phyloP scores from a whole-genome alignment of 208 protist genomes.

The Leishmania arabica region DNA sequence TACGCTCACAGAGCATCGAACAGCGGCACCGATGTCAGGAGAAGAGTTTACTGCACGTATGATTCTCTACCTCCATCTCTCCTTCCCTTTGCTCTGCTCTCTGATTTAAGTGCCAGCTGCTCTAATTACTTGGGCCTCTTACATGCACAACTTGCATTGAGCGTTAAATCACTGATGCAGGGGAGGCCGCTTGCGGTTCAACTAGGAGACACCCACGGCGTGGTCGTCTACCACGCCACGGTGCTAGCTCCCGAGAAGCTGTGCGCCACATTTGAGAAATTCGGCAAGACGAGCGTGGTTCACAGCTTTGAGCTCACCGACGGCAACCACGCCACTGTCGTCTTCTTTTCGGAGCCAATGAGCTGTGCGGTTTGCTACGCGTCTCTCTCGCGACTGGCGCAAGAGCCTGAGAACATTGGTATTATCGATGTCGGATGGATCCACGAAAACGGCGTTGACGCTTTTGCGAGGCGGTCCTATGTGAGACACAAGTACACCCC shows the following conservation, averaged over 20 bases:
- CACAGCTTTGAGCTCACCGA: conserved; percentile 33
- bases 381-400: conserved; percentile 17
- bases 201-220: conserved; percentile 45
- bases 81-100: not conserved
- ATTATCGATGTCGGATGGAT: conserved; percentile 66
- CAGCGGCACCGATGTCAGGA: not conserved
- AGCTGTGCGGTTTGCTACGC: conserved; percentile 32
- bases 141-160: not conserved
- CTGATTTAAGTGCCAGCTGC: not conserved
- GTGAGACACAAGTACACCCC: conserved; percentile 27
- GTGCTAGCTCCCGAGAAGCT: conserved; percentile 26
- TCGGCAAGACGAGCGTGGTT: conserved; percentile 33
- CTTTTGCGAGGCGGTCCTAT: conserved; percentile 52
- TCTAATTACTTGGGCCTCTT: conserved; percentile 3
- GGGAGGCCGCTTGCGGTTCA: conserved; percentile 16
- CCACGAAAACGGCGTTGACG: conserved; percentile 39
- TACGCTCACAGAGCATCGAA: not conserved
- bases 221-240: conserved; percentile 41
- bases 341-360: conserved; percentile 41
- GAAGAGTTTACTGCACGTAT: not conserved
- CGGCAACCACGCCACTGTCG: conserved; percentile 35
- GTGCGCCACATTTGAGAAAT: conserved; percentile 20
- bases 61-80: not conserved
- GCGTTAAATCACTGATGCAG: conserved; percentile 8
- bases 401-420: conserved; percentile 2